Base-by-base conservation (phyloP, 2,329 filamentous ascomycete species). In the Gaeumannomyces sp. region DNA sequence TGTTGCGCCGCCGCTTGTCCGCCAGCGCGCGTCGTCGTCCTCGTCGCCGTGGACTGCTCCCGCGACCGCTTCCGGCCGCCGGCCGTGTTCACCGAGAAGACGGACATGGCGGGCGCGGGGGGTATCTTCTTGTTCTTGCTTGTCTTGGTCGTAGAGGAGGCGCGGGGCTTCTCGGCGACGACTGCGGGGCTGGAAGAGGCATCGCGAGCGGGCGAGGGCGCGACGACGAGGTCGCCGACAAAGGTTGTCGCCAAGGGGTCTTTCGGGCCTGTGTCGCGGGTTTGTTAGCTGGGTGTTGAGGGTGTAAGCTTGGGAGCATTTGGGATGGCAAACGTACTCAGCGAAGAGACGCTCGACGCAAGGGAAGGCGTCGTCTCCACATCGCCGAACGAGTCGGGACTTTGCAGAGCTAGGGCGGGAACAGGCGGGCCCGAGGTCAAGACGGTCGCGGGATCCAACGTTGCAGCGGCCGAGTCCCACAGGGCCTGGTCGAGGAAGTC, bases 1-100 rank as follows among this genome's bases (percentile, higher is more conserved):
- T 88, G 75, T 89, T 89, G 67, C 83, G 82, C 67, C 82, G 80
- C 28, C 86, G 83, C 74, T 87, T 88, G 64, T 63, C 62, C n/a
- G 62, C 62, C 62, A 59, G 31, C 8, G 33, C 33, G 4, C 35
- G 35, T 63, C 53, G 22, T 58, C 62, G 19, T 59, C 50, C 13
- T 56, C 61, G 19, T 63, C 62, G n/a, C 45, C 10, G 50, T 13
- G n/a, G 62, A 50, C 62, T 63, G 53, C 31, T 63, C 53, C 27
- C 56, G 62, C 11, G 53, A 19, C 62, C 62, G 62, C 28, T 59
- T 63, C 31, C 62, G 22, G 11, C 56, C 53, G 22, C 29, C 25
- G 13, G 61, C n/a, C 8, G 62, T 22, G 16, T 63, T 63, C 31
- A 63, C 62, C 1, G 62, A 59, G 29, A 63, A 63, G 22, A 63